Evolutionary conservation across 163 green algal genomes (phyloP).

Genomic region (Chlamydomonas reinhardtii): DNA sequence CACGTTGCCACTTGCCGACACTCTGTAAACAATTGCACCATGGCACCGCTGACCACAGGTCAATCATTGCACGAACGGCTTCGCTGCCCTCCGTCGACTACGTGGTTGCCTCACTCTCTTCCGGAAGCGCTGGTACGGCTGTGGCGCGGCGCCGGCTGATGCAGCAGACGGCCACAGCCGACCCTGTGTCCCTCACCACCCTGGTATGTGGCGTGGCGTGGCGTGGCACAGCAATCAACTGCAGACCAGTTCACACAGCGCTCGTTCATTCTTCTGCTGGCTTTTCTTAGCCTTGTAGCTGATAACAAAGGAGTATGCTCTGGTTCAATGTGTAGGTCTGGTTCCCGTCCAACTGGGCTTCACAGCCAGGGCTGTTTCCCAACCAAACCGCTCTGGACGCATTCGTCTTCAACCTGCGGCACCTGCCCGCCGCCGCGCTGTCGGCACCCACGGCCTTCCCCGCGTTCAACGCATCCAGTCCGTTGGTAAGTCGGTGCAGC

Average conservation of each 20-base stretch:
- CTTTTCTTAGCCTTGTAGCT: too few species aligned
- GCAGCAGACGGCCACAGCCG: not conserved
- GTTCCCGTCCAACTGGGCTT: slow-evolving; percentile 26
- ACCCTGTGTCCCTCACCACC: not conserved
- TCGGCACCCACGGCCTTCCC: not conserved
- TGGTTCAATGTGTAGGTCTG: too few species aligned
- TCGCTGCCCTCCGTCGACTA: not conserved
- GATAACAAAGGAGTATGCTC: too few species aligned
- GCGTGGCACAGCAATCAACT: too few species aligned
- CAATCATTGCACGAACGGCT: not conserved
- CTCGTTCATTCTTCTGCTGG: too few species aligned
- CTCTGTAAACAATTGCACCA: too few species aligned
- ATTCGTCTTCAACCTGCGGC: slow-evolving; percentile 8
- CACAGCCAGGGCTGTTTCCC: not conserved
- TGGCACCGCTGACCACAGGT: too few species aligned
- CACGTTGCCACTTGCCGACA: too few species aligned
- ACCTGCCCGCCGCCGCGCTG: not conserved
- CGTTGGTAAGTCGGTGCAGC: not conserved
- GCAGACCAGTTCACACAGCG: too few species aligned
- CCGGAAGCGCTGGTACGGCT: not conserved
- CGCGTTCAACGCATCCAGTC: not conserved
- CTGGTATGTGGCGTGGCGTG: not conserved
- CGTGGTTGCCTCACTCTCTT: not conserved
- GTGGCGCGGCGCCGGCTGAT: not conserved
- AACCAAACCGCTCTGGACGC: slow-evolving; percentile 13